A percentile compares a stretch with the other conserved stretches of the same genome.
Conservation (phyloP, 345 rosid species). For the Linum usitatissimum region DNA sequence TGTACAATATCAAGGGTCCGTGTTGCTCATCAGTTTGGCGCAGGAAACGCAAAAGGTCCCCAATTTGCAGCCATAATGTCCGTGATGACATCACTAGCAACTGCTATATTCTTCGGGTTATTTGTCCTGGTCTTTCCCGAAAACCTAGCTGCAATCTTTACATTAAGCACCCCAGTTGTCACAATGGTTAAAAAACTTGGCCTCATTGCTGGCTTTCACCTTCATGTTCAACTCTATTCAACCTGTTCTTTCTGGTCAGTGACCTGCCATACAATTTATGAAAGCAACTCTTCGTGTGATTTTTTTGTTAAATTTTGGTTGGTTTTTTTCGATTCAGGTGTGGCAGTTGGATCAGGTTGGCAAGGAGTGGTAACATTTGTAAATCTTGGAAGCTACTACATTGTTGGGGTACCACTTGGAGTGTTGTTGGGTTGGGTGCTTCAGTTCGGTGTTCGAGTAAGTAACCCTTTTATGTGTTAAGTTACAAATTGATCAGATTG, state of each 20-base stretch:
- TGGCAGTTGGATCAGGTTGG: constrained; percentile 48
- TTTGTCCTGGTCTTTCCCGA: constrained; percentile 28
- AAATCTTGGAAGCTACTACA: constrained; percentile 42
- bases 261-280: neutral
- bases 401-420: constrained; percentile 37
- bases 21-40: constrained; percentile 47
- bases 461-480: neutral
- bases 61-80: constrained; percentile 45
- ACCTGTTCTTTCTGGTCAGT: constrained; percentile 48
- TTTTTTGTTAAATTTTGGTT: neutral
- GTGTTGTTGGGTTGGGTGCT: constrained; percentile 34
- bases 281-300: neutral
- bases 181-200: constrained; percentile 30
- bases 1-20: constrained; percentile 27
- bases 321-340: constrained; percentile 21
- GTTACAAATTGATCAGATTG: neutral
- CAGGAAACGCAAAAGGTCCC: constrained; percentile 39
- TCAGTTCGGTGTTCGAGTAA: constrained; percentile 29
- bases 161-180: constrained; percentile 30
- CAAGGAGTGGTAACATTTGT: constrained; percentile 36
- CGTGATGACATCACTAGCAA: constrained; percentile 22
- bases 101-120: constrained; percentile 31
- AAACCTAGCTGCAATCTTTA: constrained; percentile 39
- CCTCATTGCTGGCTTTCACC: constrained; percentile 36
- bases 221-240: constrained; percentile 46